Evolutionary conservation across 306 rosid species (phyloP).

Genomic region (Pachyrhizus erosus): DNA sequence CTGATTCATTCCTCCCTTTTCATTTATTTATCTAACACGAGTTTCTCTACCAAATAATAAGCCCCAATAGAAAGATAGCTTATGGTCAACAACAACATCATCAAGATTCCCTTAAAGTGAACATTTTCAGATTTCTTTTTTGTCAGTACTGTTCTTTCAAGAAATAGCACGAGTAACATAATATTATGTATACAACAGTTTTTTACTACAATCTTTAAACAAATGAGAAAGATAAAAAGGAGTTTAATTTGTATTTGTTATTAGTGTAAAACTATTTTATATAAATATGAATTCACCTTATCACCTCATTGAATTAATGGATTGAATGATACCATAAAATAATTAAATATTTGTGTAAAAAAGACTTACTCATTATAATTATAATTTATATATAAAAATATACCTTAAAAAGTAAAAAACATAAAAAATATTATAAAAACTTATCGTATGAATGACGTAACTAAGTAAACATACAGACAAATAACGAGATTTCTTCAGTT

Average conservation of each 20-base stretch:
- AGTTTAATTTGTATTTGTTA: too few relatives aligned
- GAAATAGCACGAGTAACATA: neutral
- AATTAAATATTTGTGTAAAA: too few relatives aligned
- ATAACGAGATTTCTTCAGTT: neutral
- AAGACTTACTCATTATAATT: too few relatives aligned
- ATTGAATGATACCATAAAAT: too few relatives aligned
- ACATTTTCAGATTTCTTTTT: neutral
- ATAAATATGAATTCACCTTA: too few relatives aligned
- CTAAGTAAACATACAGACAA: neutral
- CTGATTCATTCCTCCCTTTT: neutral
- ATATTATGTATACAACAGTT: neutral
- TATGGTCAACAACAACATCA: conserved; percentile 35
- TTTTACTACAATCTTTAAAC: neutral
- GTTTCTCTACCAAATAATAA: neutral
- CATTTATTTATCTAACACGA: neutral
- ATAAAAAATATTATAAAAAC: neutral
- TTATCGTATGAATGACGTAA: neutral
- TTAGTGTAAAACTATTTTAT: too few relatives aligned
- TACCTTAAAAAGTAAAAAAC: neutral
- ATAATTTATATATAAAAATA: too few relatives aligned
- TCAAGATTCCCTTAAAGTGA: conserved; percentile 36
- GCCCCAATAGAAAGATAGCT: conserved; percentile 4
- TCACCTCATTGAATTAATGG: too few relatives aligned
- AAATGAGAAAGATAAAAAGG: neutral
- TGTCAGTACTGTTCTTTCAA: neutral